Evolutionary conservation across 257 asterid species (phyloP), one percentile per base, ranked within the genome.

Genomic region (Solanum chiquidenum): DNA sequence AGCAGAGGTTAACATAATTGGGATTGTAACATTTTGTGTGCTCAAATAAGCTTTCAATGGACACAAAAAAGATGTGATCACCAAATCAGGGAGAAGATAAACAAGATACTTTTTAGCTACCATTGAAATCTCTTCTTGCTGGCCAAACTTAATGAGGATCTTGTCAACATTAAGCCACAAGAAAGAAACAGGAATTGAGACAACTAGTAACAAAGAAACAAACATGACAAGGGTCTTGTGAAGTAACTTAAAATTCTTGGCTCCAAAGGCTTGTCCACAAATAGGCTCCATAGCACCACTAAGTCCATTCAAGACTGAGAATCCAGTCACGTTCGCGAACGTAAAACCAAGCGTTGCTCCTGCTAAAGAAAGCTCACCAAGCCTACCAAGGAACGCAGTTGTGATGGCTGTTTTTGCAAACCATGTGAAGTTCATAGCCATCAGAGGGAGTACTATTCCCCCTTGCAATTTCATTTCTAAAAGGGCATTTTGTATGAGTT

Each of bases 241-340:
- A 38, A 95, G 96, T 87, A 97, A 95, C 92, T 91, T 94, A 38
- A 90, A 92, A 74, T 97, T 95, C 87, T 90, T 93, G 83, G 98
- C 98, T 3, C 99, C 99, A 46, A 89, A 94, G 2, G 98, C 99
- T 72, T 95, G 99, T 64, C 99, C 98, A 87, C 98, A 95, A n/a
- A 97, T 93, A 8, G 98, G 99, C 86, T 94, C 98, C 98, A 97
- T 94, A 33, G 98, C 98, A n/a, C 87, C 94, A 82, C 92, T 90
- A 12, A 97, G 94, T 0, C 98, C 98, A 84, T 88, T 97, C 87
- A 97, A 82, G 58, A 95, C 90, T 8, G 99, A 93, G 44, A 93
- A 96, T 1, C 98, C 99, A 0, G 98, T 96, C 38, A 96, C 98
- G 83, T 95, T 96, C 0, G 95, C 95, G 23, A 96, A 92, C 82